phyloP scores from a whole-genome alignment of 2,329 filamentous ascomycete species.

The Colletotrichum sidae region DNA sequence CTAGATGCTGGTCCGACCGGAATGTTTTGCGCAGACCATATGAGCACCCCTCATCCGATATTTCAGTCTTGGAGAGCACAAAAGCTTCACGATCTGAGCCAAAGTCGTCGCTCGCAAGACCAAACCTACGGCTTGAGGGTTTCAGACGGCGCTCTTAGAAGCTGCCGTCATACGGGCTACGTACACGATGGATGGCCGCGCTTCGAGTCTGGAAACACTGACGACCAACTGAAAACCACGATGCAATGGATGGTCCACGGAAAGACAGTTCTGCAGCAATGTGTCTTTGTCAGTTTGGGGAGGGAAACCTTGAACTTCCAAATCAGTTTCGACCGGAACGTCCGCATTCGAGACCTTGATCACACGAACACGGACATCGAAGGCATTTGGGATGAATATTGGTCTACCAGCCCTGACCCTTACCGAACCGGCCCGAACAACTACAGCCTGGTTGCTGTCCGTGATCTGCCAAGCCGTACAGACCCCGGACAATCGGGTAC shows the following conservation, averaged over 20 bases:
- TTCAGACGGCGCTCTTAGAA: accelerated
- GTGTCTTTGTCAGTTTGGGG: not conserved
- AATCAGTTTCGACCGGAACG: not conserved
- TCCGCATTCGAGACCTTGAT: slow-evolving; percentile 3
- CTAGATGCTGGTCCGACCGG: not conserved
- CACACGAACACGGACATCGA: not conserved
- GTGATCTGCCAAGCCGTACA: too few relatives aligned
- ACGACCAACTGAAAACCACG: not conserved
- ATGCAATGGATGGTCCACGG: slow-evolving; percentile 1
- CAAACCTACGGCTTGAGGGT: not conserved
- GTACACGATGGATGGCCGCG: not conserved
- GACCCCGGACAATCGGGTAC: too few relatives aligned
- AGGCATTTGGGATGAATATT: too few relatives aligned
- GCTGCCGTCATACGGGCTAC: not conserved
- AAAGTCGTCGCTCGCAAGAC: not conserved
- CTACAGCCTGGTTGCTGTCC: too few relatives aligned
- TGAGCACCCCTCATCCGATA: not conserved
- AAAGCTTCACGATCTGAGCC: accelerated
- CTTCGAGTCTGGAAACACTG: not conserved
- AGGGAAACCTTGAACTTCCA: accelerated
- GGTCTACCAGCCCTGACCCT: too few relatives aligned
- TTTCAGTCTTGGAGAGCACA: not conserved
- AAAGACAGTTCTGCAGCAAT: accelerated
- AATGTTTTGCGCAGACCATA: not conserved
- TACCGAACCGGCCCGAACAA: too few relatives aligned